A percentile compares a stretch with the other conserved stretches of the same genome.
These are phyloP conservation scores for Boletus reticulatus DNA, from an alignment of 768 basidiomycete genomes.

Conservation along the genomic window DNA sequence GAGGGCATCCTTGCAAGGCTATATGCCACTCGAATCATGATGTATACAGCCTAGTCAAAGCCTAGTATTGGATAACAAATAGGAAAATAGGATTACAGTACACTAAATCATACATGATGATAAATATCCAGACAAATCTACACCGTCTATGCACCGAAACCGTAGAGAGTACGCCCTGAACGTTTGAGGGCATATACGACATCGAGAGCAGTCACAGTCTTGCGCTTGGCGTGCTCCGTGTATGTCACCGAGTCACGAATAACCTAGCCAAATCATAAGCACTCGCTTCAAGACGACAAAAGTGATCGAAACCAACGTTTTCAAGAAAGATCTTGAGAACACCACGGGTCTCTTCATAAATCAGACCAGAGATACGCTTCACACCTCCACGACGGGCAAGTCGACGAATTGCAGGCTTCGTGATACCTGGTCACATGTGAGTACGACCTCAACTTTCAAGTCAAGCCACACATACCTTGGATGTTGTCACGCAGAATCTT, in stretches of 20 bases:
- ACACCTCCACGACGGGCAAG: constrained; percentile 92
- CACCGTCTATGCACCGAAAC: constrained; percentile 69
- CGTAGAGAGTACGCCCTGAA: constrained; percentile 86
- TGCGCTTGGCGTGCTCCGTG: constrained; percentile 96
- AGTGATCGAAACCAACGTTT: constrained; percentile 48
- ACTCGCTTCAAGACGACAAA: constrained; percentile 31
- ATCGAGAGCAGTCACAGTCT: constrained; percentile 94
- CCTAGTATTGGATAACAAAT: not conserved
- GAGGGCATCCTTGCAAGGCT: too few species aligned
- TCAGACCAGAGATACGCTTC: constrained; percentile 86
- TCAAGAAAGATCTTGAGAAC: constrained; percentile 92
- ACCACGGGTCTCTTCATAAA: too few species aligned
- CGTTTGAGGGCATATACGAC: constrained; percentile 87
- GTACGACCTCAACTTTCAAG: not conserved
- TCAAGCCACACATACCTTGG: constrained; percentile 44
- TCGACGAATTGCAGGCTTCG: constrained; percentile 68
- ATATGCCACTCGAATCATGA: too few species aligned
- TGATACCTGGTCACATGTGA: constrained; percentile 52
- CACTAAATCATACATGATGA: constrained; percentile 34
- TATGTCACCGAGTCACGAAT: constrained; percentile 98
- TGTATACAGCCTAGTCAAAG: too few species aligned
- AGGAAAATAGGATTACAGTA: constrained; percentile 31
- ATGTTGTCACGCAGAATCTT: constrained; percentile 90
- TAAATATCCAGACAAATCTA: constrained; percentile 26
- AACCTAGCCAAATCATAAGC: constrained; percentile 44